These are phyloP conservation scores for Paramecium biaurelia DNA, from an alignment of 73 alveolate species.

Conservation along the genomic window DNA sequence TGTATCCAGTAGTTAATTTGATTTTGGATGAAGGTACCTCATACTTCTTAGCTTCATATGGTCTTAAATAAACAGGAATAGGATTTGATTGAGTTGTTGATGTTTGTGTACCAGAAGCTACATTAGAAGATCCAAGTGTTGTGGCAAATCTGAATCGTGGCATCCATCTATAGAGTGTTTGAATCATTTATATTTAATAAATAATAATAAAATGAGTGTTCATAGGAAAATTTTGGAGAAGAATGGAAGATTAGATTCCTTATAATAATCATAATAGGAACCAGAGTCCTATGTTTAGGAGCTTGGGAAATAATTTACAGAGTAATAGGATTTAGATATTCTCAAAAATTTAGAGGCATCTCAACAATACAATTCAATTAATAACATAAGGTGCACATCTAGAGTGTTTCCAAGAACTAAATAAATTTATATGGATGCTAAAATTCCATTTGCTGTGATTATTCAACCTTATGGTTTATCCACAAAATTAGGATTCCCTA, in stretches of 20 bases:
- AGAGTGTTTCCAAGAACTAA: background rate
- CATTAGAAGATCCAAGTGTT: background rate
- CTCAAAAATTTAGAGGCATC: background rate
- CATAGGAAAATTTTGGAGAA: slow-evolving; percentile 34
- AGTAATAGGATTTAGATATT: background rate
- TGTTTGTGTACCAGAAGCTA: background rate
- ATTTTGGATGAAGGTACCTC: slow-evolving; percentile 56
- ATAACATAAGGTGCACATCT: background rate
- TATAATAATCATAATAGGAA: background rate
- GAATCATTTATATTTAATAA: background rate
- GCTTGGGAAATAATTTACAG: background rate
- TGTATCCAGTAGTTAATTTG: slow-evolving; percentile 57
- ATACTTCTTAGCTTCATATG: slow-evolving; percentile 59
- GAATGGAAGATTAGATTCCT: background rate
- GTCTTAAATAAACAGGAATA: slow-evolving; percentile 55
- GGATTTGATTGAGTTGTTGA: background rate
- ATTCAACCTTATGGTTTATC: slow-evolving; percentile 44
- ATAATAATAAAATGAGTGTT: slow-evolving; percentile 21
- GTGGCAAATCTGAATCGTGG: background rate
- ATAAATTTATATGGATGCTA: background rate
- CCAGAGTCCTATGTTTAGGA: background rate
- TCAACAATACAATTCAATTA: background rate
- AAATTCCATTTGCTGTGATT: slow-evolving; percentile 46
- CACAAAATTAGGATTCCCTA: slow-evolving; percentile 67
- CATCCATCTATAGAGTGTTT: background rate